Conservation (phyloP, 768 basidiomycete species). For the Mycena galopus region DNA sequence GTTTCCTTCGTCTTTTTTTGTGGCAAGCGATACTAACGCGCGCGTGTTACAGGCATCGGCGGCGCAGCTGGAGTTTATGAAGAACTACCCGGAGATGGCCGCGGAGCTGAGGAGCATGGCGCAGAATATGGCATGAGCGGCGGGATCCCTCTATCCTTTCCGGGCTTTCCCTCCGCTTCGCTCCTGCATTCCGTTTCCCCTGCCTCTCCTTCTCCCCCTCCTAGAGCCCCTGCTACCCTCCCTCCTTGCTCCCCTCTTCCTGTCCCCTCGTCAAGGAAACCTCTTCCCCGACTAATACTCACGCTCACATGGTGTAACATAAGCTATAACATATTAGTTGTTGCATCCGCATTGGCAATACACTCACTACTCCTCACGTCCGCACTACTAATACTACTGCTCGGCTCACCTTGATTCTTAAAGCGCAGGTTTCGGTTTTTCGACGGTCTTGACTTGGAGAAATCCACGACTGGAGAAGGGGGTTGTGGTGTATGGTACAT, state of each 20-base stretch:
- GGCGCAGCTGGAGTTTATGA: conserved; percentile 86
- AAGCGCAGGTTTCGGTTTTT: too few relatives aligned
- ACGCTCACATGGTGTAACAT: conserved; percentile 18
- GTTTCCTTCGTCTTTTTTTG: too few relatives aligned
- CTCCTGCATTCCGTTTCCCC: too few relatives aligned
- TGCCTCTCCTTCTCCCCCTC: neutral
- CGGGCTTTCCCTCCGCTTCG: too few relatives aligned
- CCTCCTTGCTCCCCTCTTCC: neutral
- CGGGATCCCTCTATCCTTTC: too few relatives aligned
- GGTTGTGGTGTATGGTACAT: too few relatives aligned
- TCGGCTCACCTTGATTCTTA: too few relatives aligned
- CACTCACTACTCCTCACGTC: conserved; percentile 12
- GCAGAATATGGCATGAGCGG: conserved; percentile 29
- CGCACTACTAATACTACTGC: too few relatives aligned
- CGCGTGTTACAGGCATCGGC: conserved; percentile 71
- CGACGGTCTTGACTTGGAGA: too few relatives aligned
- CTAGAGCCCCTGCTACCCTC: neutral
- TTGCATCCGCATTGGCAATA: neutral
- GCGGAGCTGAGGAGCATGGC: conserved; percentile 70
- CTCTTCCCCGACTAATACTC: neutral
- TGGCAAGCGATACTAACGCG: too few relatives aligned
- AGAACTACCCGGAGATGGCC: conserved; percentile 89
- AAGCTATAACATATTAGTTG: conserved; percentile 17
- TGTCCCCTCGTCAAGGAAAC: neutral
- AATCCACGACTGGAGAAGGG: too few relatives aligned